Conservation (phyloP, 371 early-diverging fungal species). For the Entomophthora muscae region DNA sequence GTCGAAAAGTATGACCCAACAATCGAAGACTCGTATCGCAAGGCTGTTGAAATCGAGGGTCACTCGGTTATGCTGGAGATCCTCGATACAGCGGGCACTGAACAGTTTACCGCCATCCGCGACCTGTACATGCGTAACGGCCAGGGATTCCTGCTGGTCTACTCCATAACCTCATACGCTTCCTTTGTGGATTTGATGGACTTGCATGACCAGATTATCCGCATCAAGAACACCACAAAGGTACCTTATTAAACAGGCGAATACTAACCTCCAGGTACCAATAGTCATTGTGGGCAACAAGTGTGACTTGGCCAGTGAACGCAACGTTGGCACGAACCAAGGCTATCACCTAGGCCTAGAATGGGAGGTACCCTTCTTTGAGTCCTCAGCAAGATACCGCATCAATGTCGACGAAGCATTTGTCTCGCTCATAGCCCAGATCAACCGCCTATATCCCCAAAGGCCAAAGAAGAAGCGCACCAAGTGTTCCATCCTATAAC, state of each 20-base stretch:
- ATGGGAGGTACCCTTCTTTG: constrained; percentile 61
- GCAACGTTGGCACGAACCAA: constrained; percentile 47
- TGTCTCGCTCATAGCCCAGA: constrained; percentile 35
- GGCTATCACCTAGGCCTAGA: constrained; percentile 37
- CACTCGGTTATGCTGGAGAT: constrained; percentile 79
- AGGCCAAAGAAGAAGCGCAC: not conserved
- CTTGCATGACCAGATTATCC: constrained; percentile 55
- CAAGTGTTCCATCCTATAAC: not conserved
- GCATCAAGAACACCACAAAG: constrained; percentile 64
- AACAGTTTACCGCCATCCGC: constrained; percentile 83
- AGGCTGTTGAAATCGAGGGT: constrained; percentile 71
- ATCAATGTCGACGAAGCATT: constrained; percentile 70
- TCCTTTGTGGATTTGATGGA: constrained; percentile 66
- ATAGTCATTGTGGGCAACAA: constrained; percentile 77
- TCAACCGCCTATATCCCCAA: constrained; percentile 9
- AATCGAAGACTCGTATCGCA: constrained; percentile 79
- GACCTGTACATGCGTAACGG: constrained; percentile 86
- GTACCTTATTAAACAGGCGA: constrained; percentile 21
- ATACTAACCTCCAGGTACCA: constrained; percentile 37
- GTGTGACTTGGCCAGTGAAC: constrained; percentile 63
- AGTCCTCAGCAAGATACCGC: constrained; percentile 69
- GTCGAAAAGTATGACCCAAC: constrained; percentile 84
- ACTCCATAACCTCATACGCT: constrained; percentile 61
- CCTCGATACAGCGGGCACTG: constrained; percentile 73
- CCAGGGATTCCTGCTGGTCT: constrained; percentile 75